Evolutionary conservation across 2,329 filamentous ascomycete species (phyloP).

Genomic region (Chaetomium strumarium): DNA sequence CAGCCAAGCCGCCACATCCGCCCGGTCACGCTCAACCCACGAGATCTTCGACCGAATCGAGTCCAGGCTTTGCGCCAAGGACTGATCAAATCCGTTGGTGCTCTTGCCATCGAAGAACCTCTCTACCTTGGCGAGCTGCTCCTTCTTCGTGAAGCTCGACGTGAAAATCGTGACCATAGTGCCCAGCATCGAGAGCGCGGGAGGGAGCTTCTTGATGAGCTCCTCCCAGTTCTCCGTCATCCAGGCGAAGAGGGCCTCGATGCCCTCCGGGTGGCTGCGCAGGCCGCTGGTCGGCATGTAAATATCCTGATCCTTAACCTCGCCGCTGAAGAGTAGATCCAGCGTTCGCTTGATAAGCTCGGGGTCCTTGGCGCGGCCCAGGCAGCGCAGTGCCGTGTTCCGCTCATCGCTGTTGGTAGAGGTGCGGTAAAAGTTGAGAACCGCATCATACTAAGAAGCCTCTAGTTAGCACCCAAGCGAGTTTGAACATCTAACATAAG

Average conservation of each 20-base stretch:
- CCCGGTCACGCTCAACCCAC: conserved; percentile 70
- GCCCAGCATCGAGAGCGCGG: conserved; percentile 80
- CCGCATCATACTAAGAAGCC: conserved; percentile 61
- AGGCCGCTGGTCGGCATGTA: conserved; percentile 82
- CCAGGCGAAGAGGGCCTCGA: conserved; percentile 76
- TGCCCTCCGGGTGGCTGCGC: conserved; percentile 68
- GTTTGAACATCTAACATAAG: neutral
- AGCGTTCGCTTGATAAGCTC: conserved; percentile 79
- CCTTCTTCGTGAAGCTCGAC: conserved; percentile 68
- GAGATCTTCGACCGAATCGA: conserved; percentile 76
- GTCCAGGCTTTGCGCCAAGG: conserved; percentile 84
- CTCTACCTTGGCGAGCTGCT: conserved; percentile 70
- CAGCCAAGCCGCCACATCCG: conserved; percentile 54
- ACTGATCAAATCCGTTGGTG: conserved; percentile 79
- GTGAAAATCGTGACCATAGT: conserved; percentile 78
- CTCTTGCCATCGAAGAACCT: conserved; percentile 76
- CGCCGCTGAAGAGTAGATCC: conserved; percentile 64
- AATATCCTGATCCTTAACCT: conserved; percentile 91
- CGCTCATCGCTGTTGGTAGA: conserved; percentile 80
- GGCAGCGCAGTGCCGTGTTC: conserved; percentile 78
- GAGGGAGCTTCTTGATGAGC: conserved; percentile 73
- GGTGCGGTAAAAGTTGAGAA: conserved; percentile 68
- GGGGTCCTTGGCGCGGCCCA: conserved; percentile 73
- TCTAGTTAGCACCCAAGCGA: conserved; percentile 18
- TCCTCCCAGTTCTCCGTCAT: conserved; percentile 85